A percentile compares a stretch with the other conserved stretches of the same genome.
phyloP scores from a whole-genome alignment of 805 yeast species.

The Metschnikowia lunata region DNA sequence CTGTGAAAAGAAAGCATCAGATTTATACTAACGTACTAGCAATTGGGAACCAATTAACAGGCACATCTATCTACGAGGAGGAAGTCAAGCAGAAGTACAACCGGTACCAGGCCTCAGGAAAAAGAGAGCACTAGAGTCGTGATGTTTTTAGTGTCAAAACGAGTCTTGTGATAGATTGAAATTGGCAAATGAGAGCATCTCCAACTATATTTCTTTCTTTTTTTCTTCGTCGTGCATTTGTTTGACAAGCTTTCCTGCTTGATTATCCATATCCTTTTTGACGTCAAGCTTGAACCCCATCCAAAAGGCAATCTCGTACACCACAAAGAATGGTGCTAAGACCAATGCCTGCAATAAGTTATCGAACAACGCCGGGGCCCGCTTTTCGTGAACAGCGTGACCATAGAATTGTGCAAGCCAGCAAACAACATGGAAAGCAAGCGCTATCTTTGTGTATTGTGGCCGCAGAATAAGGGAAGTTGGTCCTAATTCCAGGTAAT shows the following conservation, averaged over 20 bases:
- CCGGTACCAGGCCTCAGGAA: conserved; percentile 8
- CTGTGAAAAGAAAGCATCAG: too few relatives aligned
- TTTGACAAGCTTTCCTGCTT: conserved; percentile 38
- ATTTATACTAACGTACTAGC: conserved; percentile 28
- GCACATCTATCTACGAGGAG: conserved; percentile 52
- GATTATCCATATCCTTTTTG: conserved; percentile 44
- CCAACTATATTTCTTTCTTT: conserved; percentile 6
- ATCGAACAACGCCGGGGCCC: conserved; percentile 85
- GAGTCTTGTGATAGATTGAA: too few relatives aligned
- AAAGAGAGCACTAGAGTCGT: background rate
- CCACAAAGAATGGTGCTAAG: conserved; percentile 86
- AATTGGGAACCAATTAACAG: conserved; percentile 73
- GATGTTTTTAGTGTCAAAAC: too few relatives aligned
- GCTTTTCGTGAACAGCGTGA: conserved; percentile 74
- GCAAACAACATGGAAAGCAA: conserved; percentile 45
- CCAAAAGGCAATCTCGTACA: conserved; percentile 67
- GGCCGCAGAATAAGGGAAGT: conserved; percentile 7
- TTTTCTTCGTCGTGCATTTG: conserved; percentile 26
- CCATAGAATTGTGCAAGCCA: conserved; percentile 90
- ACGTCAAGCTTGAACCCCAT: conserved; percentile 59
- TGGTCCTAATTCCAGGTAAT: conserved; percentile 16
- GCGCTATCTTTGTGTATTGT: conserved; percentile 27
- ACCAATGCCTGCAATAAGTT: conserved; percentile 81
- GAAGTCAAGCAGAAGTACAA: conserved; percentile 46
- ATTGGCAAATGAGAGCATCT: background rate